Base-by-base conservation (phyloP, 2,329 filamentous ascomycete genomes). In the Pezicula carpinea region DNA sequence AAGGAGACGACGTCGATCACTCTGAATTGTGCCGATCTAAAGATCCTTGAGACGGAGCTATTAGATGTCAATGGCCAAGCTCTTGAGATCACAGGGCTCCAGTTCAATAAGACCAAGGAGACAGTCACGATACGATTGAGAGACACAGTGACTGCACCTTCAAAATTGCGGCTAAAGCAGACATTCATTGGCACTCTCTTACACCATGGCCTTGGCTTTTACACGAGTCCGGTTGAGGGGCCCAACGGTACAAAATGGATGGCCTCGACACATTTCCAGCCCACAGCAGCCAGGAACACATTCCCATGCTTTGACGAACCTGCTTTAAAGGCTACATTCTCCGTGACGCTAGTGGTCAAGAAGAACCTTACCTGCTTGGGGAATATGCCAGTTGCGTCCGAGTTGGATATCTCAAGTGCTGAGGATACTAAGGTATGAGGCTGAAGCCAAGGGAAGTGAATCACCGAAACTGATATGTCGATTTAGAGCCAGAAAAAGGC, bases 251-350 rank as follows among this genome's bases (percentile, higher is more conserved):
- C 74, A 18, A 77, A 77, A 58, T 84, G 80, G 64, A 73, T 87
- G 60, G 83, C 81, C 11, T 83, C 82, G 7, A 83, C 82, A 10
- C 82, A 86, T 69, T 85, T 87, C 76, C 82, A 87, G 67, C 81
- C 83, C 15, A 87, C 81, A 10, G 81, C 86, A 67, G 82, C 81
- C 46, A 71, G 83, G 54, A 45, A 38, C 23, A 82, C 83, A 4
- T 84, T 87, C 66, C 84, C 84, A 26, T 87, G 83, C 66, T 87
- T 87, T 64, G 84, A 88, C 61, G 83, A 87, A 68, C 84, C 84
- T 15, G 81, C 81, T 15, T 68, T 87, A 44, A 88, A 87, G 68
- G 79, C 83, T 15, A 75, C 77, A 53, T 87, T 85, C 67, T 80
- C 81, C 7, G 75, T 87, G 48, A 84, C 81, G 0, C 66, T 87